Conservation (phyloP, 2,329 filamentous ascomycete genomes). For the Fragosphaeria purpurea region DNA sequence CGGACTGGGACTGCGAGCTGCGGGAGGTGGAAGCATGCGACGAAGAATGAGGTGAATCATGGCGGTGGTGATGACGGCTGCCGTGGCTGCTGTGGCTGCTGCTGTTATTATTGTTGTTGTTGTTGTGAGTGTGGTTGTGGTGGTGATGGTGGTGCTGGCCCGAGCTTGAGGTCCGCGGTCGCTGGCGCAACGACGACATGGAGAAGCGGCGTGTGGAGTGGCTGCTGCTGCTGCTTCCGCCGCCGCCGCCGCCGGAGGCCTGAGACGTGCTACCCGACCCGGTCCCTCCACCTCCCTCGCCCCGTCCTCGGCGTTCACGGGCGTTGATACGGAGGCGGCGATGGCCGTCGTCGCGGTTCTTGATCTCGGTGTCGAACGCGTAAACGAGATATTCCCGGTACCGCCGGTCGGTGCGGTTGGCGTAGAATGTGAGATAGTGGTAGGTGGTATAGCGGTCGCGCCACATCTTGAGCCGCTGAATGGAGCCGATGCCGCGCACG, state of each 20-base stretch:
- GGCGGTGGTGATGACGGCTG: conserved; percentile 11
- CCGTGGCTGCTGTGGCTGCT: background rate
- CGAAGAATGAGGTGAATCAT: conserved; percentile 9
- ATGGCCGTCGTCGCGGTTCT: conserved; percentile 34
- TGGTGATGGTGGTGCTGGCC: background rate
- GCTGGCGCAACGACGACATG: conserved; percentile 31
- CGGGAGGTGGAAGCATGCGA: conserved; percentile 4
- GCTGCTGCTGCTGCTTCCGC: background rate
- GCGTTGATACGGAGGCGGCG: conserved; percentile 35
- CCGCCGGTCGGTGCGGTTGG: conserved; percentile 31
- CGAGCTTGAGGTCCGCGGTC: conserved; percentile 17
- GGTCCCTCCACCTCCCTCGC: conserved; percentile 23
- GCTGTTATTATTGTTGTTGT: too few species aligned
- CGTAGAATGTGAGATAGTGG: conserved; percentile 38
- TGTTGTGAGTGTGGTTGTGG: conserved; percentile 12
- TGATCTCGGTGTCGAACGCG: conserved; percentile 36
- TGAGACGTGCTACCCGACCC: background rate
- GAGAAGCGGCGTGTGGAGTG: conserved; percentile 27
- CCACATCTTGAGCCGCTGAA: conserved; percentile 44
- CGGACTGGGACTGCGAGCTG: conserved; percentile 9
- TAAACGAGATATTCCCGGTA: conserved; percentile 40
- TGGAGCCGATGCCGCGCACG: conserved; percentile 39
- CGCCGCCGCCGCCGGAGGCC: conserved; percentile 24
- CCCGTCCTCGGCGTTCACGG: conserved; percentile 30
- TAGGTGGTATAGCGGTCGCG: conserved; percentile 36